Evolutionary conservation across 208 protist species (phyloP), one percentile per base, ranked within the genome.

Genomic region (Acanthamoeba sp.): DNA sequence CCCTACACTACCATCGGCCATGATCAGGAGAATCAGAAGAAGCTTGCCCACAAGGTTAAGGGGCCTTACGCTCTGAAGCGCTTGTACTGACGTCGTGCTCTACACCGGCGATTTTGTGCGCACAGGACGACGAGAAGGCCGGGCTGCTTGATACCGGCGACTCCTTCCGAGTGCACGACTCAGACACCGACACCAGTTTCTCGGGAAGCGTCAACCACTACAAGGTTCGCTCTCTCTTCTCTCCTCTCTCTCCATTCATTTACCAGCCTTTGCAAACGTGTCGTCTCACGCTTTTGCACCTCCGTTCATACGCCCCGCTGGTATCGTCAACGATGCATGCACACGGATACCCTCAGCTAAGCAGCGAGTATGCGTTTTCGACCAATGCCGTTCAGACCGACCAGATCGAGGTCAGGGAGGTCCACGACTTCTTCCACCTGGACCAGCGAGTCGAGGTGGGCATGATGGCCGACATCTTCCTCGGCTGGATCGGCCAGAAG

Each of bases 391-490:
- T 27, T 29, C 10, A 52, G 40, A 34, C 50, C 10, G 76, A 85
- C 38, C 42, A 85, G n/a, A 36, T 29, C 3, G 20, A 24, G 5
- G 45, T 36, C 38, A 73, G 27, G 29, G 29, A 73, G 12, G n/a
- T 38, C 29, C 27, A n/a, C 12, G 76, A 85, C 57, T 40, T 42
- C 73, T 88, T 96, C 62, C 38, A 93, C 50, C 96, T 96, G 5
- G 55, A 76, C 6, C 55, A 66, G 32, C 69, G 95, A 66, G 93
- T 95, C n/a, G 96, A 97, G 42, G 88, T 97, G 57, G 95, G 95
- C 48, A n/a, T 90, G 42, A 87, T 97, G 80, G 71, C 95, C 22
- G 52, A 95, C n/a, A 89, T 96, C 24, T 97, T 97, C 59, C 48
- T 97, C 4, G 96, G 96, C 48, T 29, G 92, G 64, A 73, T 95